Base-by-base conservation (phyloP, 2,329 filamentous ascomycete species). In the Spiromastix sp. region DNA sequence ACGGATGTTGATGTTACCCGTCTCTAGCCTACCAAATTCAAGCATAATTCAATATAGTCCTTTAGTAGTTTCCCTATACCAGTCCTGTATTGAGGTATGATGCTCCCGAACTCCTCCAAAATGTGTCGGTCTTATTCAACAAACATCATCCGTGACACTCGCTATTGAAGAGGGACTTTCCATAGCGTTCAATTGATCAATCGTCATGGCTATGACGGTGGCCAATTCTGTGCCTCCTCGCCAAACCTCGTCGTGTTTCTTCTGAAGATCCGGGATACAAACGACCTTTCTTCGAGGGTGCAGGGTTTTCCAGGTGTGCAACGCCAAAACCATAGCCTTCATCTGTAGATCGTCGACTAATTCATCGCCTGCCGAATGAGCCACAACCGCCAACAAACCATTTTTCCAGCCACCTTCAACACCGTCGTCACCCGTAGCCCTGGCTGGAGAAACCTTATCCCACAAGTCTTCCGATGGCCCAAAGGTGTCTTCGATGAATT, bases 241-340 rank as follows among this genome's bases (percentile, higher is more conserved):
- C 62, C 63, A 67, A 6, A 60, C 51, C 12, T 63, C 59, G 42
- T 66, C 54, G 50, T 67, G 63, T 13, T 44, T 39, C 8, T 59
- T 61, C 18, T 48, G 42, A 19, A 66, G 45, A 38, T 56, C 50
- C 2, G 51, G 22, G 2, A 68, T 55, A 51, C 48, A 31, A 11
- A 64, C 51, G 41, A 64, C 54, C 48, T 45, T 37, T 33, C 50
- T 61, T 59, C 51, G 49, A 58, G 57, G 57, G 55, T 56, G 12
- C 48, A 53, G 53, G 46, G 67, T 52, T 61, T 70, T 55, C 67
- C 67, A 62, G 51, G 61, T 48, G 56, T 68, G 52, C 63, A 72
- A 54, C 54, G 65, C 54, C 54, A 68, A 43, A 64, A 68, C 48
- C 70, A 74, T 65, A 2, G 32, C 48, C 28, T 57, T 50, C 5